phyloP scores from a whole-genome alignment of 1,284 basidiomycete species.

The Fomitopsis pinicola region DNA sequence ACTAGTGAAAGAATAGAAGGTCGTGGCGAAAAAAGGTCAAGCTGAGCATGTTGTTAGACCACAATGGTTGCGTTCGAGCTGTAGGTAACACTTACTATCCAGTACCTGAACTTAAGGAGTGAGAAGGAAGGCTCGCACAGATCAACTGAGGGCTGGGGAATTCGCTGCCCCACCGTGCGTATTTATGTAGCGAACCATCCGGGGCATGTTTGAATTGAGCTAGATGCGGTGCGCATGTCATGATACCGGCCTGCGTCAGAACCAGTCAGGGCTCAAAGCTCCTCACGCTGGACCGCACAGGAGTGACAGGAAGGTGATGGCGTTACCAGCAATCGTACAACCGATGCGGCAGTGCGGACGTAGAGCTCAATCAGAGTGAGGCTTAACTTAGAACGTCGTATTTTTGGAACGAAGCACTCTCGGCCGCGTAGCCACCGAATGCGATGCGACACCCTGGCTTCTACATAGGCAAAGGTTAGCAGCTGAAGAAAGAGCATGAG shows the following conservation, averaged over 20 bases:
- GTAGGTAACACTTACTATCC: neutral
- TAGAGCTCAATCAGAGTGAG: no score
- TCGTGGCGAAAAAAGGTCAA: neutral
- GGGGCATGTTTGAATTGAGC: neutral
- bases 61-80: neutral
- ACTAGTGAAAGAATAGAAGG: neutral
- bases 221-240: no score
- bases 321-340: neutral
- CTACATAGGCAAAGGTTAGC: no score
- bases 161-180: neutral
- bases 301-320: neutral
- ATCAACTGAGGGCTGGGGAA: slow-evolving; percentile 1
- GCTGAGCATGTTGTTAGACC: neutral
- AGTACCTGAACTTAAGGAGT: neutral
- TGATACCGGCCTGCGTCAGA: no score
- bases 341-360: neutral
- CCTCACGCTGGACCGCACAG: neutral
- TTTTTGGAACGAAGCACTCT: no score
- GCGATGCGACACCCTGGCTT: no score
- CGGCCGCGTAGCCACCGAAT: no score
- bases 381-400: no score
- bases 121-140: neutral
- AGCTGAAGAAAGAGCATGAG: no score
- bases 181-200: neutral
- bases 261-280: neutral